Evolutionary conservation across 2,329 filamentous ascomycete species (phyloP).

Genomic region (Tolypocladium pustulatum): DNA sequence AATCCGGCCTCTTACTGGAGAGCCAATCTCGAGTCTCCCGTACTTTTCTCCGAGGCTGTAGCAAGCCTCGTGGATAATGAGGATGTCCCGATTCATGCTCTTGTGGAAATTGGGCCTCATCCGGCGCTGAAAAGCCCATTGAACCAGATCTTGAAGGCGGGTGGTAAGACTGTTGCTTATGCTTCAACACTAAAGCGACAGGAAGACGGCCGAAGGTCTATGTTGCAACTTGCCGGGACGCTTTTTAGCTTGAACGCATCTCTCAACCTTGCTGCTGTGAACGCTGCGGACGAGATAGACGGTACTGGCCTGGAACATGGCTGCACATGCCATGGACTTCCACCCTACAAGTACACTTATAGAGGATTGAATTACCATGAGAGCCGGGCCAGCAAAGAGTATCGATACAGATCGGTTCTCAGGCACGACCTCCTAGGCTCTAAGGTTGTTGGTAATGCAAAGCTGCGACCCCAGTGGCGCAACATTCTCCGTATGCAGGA

Average conservation of each 20-base stretch:
- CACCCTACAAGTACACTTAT: neutral
- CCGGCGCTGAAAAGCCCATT: too few species aligned
- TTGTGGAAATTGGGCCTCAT: too few species aligned
- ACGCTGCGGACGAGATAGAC: neutral
- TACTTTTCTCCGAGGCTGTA: too few species aligned
- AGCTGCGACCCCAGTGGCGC: neutral
- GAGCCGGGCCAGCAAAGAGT: neutral
- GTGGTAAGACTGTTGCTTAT: too few species aligned
- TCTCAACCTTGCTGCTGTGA: neutral
- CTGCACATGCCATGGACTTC: neutral
- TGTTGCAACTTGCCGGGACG: neutral
- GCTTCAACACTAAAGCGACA: too few species aligned
- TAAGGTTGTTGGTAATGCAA: neutral
- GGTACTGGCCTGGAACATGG: neutral
- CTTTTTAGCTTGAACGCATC: neutral
- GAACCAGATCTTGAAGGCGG: too few species aligned
- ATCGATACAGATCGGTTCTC: neutral
- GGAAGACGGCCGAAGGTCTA: neutral
- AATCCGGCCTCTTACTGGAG: too few species aligned
- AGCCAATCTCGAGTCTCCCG: too few species aligned
- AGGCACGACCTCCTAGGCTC: neutral
- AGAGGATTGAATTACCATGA: neutral
- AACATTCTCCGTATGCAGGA: neutral
- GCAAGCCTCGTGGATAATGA: too few species aligned
- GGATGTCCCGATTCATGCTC: too few species aligned